These are phyloP conservation scores for Penicillium simplicissimum DNA, from an alignment of 495 filamentous ascomycete genomes.

Conservation along the genomic window DNA sequence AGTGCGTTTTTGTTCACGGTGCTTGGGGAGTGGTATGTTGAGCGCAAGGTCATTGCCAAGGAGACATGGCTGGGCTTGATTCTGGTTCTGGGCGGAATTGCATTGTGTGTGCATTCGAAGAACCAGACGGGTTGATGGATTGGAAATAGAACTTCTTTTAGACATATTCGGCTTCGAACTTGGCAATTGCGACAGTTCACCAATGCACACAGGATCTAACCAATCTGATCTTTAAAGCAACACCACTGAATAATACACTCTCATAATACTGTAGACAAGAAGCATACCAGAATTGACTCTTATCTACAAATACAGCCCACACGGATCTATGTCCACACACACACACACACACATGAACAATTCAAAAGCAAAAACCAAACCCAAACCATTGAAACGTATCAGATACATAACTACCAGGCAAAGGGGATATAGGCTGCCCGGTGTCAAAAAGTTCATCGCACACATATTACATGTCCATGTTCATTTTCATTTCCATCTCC, in stretches of 20 bases:
- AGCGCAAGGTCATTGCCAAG: conserved; percentile 81
- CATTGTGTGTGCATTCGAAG: conserved; percentile 74
- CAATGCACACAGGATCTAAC: neutral
- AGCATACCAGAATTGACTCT: neutral
- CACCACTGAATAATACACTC: conserved; percentile 3
- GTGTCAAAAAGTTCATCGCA: conserved; percentile 21
- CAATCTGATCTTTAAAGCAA: conserved; percentile 16
- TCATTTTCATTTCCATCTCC: conserved; percentile 12
- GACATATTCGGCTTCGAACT: neutral
- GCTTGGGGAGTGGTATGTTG: conserved; percentile 92
- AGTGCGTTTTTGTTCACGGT: conserved; percentile 95
- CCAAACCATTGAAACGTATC: conserved; percentile 5
- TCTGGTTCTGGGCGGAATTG: conserved; percentile 80
- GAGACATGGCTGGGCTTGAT: conserved; percentile 90
- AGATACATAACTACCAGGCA: conserved; percentile 21
- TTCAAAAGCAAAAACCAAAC: conserved; percentile 10
- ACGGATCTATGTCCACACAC: neutral
- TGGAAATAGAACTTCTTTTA: neutral
- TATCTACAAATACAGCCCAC: conserved; percentile 26
- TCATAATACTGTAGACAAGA: neutral
- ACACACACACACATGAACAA: conserved; percentile 11
- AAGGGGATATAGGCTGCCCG: conserved; percentile 9
- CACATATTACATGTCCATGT: conserved; percentile 4
- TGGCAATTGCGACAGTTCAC: neutral
- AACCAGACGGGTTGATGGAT: conserved; percentile 27